Evolutionary conservation across 2,329 filamentous ascomycete species (phyloP), one percentile per base, ranked within the genome.

Genomic region (Cercospora canescens): DNA sequence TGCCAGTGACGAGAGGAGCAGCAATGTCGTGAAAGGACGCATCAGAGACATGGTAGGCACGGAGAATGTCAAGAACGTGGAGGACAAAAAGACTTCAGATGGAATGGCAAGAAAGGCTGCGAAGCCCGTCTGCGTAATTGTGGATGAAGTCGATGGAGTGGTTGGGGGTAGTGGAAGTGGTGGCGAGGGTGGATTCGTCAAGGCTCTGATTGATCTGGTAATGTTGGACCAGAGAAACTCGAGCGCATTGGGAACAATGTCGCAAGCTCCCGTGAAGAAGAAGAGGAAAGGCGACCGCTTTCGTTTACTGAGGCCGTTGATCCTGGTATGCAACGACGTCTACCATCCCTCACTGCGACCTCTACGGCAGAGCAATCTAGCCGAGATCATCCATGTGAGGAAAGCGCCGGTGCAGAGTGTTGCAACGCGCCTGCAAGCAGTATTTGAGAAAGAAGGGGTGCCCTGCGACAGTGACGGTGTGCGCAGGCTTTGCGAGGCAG

Each of bases 131-230:
- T 99, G 95, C 72, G 91, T 99, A 4, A 86, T 99, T 2, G 93
- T 99, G 0, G 95, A 99, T 74, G 95, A 99, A 79, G 95, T 98
- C 1, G 95, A 99, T 76, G 95, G 95, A 45, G 95, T 96, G 0
- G 93, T 96, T 2, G 85, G 91, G 24, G 93, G 94, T 11, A 89
- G 90, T 58, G 89, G 91, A 5, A 83, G 84, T 34, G 91, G 76
- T 35, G 81, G 93, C 39, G 95, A 99, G 76, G 94, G 94, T 60
- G 95, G 95, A 0, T 99, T 99, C 71, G 89, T 99, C 79, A 97
- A 93, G 76, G 95, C 95, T 1, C 81, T 99, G 66, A 94, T 99
- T 68, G 95, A 99, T 72, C 85, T 99, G 4, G 89, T 98, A 54
- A 83, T 91, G 55, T 82, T 92, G 11, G 95, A 98, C 74, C 92